Conservation (phyloP, 371 early-diverging fungal species). For the Synchytrium microbalum region DNA sequence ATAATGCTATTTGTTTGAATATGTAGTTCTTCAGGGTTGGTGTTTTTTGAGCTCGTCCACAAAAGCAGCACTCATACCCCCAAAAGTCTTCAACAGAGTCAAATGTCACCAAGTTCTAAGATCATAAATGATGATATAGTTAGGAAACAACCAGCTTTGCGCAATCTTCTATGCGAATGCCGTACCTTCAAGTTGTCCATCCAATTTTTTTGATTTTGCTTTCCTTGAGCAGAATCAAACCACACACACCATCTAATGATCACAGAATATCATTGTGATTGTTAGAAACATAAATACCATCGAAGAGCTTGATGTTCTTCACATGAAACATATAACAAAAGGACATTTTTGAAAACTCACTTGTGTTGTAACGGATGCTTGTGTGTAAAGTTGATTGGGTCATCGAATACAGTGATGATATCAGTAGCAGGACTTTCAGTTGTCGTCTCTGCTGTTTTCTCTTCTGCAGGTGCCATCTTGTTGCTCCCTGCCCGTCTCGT, state of each 20-base stretch:
- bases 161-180: neutral
- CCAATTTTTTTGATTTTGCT: neutral
- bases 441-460: neutral
- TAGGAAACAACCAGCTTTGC: neutral
- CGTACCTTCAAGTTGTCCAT: neutral
- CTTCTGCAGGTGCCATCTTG: neutral
- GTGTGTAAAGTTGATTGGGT: conserved; percentile 59
- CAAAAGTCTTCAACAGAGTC: conserved; percentile 93
- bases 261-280: no score
- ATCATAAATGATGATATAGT: neutral
- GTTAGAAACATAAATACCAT: no score
- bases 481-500: no score
- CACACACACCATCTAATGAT: neutral
- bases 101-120: conserved; percentile 38
- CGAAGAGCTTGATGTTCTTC: no score
- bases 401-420: conserved; percentile 22
- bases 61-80: conserved; percentile 48
- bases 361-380: conserved; percentile 80
- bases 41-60: neutral
- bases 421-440: neutral
- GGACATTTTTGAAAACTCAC: neutral
- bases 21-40: conserved; percentile 1
- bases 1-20: conserved; percentile 48
- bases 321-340: neutral
- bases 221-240: neutral